Evolutionary conservation across 2,329 filamentous ascomycete species (phyloP).

Genomic region (Blastomyces silverae): DNA sequence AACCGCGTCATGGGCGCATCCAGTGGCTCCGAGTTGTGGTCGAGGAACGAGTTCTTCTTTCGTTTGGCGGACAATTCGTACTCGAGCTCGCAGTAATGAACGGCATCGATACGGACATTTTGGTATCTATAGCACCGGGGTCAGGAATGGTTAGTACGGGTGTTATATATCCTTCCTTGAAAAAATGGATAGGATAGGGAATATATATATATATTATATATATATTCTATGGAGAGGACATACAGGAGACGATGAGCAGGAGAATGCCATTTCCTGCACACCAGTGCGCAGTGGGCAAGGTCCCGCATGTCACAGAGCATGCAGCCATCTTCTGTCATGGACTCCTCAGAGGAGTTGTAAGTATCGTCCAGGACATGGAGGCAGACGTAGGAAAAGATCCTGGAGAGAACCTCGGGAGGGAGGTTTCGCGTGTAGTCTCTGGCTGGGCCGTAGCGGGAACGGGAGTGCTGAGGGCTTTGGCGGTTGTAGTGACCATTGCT

Average conservation of each 20-base stretch:
- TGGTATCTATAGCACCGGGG: constrained; percentile 56
- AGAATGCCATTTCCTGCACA: constrained; percentile 64
- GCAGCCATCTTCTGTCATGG: constrained; percentile 69
- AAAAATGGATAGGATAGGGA: too few species aligned
- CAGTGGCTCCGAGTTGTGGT: constrained; percentile 70
- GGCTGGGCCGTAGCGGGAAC: constrained; percentile 8
- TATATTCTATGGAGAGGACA: constrained; percentile 33
- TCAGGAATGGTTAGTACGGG: constrained; percentile 5
- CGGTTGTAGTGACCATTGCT: background rate
- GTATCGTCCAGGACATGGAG: constrained; percentile 71
- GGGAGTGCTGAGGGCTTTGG: constrained; percentile 1
- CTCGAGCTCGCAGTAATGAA: constrained; percentile 90
- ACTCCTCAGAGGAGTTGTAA: constrained; percentile 77
- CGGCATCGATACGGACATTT: constrained; percentile 84
- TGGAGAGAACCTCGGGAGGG: constrained; percentile 61
- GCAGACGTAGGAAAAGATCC: constrained; percentile 75
- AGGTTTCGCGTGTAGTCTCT: constrained; percentile 47
- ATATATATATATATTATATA: too few species aligned
- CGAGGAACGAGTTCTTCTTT: constrained; percentile 64
- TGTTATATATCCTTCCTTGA: background rate
- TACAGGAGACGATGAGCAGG: constrained; percentile 57
- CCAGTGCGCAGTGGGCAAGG: constrained; percentile 69
- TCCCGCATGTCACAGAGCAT: constrained; percentile 92
- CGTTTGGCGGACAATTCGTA: constrained; percentile 71
- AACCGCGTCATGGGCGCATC: constrained; percentile 72